Conservation (phyloP, 2,329 filamentous ascomycete genomes). For the Penicillium palitans region DNA sequence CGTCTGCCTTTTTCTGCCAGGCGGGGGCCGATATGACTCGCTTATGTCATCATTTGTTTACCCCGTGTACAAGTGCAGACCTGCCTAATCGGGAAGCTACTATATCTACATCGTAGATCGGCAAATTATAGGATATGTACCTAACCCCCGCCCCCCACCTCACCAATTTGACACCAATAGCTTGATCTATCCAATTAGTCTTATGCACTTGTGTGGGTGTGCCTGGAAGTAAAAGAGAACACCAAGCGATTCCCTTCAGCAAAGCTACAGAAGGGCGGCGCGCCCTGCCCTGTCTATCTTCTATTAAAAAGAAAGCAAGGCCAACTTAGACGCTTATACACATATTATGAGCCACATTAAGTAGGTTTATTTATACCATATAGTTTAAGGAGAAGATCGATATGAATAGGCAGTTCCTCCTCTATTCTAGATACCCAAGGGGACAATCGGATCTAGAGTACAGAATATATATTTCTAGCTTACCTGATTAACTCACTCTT, state of each 20-base stretch:
- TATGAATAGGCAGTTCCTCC: neutral
- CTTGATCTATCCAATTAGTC: neutral
- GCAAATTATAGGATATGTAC: neutral
- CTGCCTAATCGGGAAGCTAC: neutral
- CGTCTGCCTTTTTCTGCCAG: constrained; percentile 20
- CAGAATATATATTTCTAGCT: no score
- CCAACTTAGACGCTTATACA: no score
- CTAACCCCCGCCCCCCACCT: no score
- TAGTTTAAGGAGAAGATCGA: neutral
- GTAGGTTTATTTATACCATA: neutral
- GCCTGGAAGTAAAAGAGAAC: constrained; percentile 29
- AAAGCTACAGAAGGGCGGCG: constrained; percentile 22
- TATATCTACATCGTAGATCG: neutral
- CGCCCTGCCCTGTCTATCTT: no score
- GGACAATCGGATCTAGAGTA: no score
- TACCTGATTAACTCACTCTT: no score
- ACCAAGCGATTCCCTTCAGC: constrained; percentile 26
- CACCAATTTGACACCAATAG: neutral
- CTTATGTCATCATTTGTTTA: neutral
- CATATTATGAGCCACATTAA: no score
- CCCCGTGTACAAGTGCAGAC: neutral
- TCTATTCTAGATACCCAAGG: neutral
- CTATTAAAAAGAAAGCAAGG: no score
- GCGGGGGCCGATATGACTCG: neutral
- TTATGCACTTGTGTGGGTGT: neutral